Conservation (phyloP, 208 protist species). For the Wallacemonas collosoma region DNA sequence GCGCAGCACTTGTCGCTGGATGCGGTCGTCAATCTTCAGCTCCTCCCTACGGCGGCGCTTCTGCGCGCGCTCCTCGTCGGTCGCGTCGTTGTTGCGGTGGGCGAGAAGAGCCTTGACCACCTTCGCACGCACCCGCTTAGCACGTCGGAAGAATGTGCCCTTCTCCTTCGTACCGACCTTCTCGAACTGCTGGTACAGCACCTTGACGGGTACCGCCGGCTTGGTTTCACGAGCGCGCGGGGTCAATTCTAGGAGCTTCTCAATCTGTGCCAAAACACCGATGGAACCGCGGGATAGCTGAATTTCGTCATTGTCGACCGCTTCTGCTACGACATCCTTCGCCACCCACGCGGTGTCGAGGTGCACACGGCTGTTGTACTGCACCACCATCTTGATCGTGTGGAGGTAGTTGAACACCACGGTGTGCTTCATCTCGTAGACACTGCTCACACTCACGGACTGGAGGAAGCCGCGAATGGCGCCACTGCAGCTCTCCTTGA, state of each 20-base stretch:
- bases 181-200: conserved; percentile 79
- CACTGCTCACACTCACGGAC: conserved; percentile 50
- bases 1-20: conserved; percentile 77
- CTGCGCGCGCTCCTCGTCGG: conserved; percentile 64
- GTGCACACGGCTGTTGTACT: conserved; percentile 84
- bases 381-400: conserved; percentile 76
- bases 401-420: conserved; percentile 81
- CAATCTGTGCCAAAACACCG: conserved; percentile 60
- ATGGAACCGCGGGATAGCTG: conserved; percentile 76
- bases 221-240: conserved; percentile 79
- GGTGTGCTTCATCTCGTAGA: conserved; percentile 90
- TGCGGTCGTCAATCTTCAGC: conserved; percentile 76
- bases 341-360: conserved; percentile 70
- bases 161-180: conserved; percentile 51
- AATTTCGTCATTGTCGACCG: conserved; percentile 71
- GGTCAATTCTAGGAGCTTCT: conserved; percentile 65
- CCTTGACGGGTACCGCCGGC: conserved; percentile 69
- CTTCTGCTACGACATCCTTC: conserved; percentile 42
- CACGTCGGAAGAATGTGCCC: conserved; percentile 58
- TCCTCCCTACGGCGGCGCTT: conserved; percentile 77
- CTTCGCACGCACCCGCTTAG: conserved; percentile 68
- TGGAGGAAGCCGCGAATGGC: conserved; percentile 69
- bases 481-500: conserved; percentile 46
- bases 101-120: conserved; percentile 72
- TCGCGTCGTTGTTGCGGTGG: conserved; percentile 78